A percentile compares a stretch with the other conserved stretches of the same genome.
These are phyloP conservation scores for Ilyonectria mors-panacis DNA, from an alignment of 2,329 filamentous ascomycete species.

Conservation along the genomic window DNA sequence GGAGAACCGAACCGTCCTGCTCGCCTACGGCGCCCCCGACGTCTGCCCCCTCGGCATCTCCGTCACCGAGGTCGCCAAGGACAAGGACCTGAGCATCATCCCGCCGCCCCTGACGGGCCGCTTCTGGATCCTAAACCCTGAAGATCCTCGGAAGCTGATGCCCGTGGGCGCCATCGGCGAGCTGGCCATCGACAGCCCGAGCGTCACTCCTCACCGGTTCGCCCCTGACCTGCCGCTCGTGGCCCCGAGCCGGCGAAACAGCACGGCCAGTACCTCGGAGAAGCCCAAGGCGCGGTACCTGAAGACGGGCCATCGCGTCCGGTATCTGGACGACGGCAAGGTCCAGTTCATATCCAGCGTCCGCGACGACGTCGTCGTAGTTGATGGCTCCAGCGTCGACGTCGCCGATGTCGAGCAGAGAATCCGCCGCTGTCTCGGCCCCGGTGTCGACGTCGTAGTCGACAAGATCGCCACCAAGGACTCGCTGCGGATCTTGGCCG, in stretches of 20 bases:
- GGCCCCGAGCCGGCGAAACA: slow-evolving; percentile 43
- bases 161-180: slow-evolving; percentile 71
- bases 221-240: slow-evolving; percentile 47
- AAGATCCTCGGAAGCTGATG: slow-evolving; percentile 65
- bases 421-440: slow-evolving; percentile 63
- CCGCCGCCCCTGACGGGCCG: slow-evolving; percentile 64
- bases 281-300: slow-evolving; percentile 56
- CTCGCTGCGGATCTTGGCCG: slow-evolving; percentile 59
- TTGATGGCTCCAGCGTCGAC: slow-evolving; percentile 58
- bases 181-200: slow-evolving; percentile 70
- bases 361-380: slow-evolving; percentile 57
- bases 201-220: slow-evolving; percentile 55
- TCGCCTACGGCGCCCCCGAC: slow-evolving; percentile 67
- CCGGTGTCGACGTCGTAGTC: slow-evolving; percentile 63
- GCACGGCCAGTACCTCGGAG: slow-evolving; percentile 24
- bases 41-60: slow-evolving; percentile 67
- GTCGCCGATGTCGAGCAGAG: slow-evolving; percentile 63
- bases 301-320: slow-evolving; percentile 66
- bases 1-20: slow-evolving; percentile 60
- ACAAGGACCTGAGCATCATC: slow-evolving; percentile 59
- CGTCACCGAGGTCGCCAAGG: slow-evolving; percentile 59
- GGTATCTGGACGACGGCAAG: slow-evolving; percentile 63
- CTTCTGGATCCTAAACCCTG: slow-evolving; percentile 68
- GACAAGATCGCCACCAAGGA: slow-evolving; percentile 64
- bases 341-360: slow-evolving; percentile 64